Base-by-base conservation (phyloP, 2,329 filamentous ascomycete species). In the Didymellaceae sp. region DNA sequence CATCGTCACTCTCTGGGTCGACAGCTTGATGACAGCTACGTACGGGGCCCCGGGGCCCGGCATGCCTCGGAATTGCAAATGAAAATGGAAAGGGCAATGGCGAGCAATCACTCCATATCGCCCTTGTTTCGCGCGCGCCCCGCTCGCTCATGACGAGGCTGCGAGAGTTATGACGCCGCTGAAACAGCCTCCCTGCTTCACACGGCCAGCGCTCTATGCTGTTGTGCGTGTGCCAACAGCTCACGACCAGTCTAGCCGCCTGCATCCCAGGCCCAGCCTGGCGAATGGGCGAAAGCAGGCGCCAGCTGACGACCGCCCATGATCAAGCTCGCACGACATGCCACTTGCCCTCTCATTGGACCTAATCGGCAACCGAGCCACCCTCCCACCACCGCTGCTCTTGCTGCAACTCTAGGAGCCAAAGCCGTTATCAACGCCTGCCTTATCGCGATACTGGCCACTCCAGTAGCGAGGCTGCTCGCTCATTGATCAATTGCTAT, bases 281-380 rank as follows among this genome's bases (percentile, higher is more conserved):
- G 58, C 58, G 37, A 42, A 43, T 45, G 22, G 26, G 37, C 42
- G 13, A 45, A 31, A 37, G 44, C 56, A 61, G 52, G 43, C 55
- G 53, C 58, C 58, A 44, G 45, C 54, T 53, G 49, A 55, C 45
- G 44, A 22, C 45, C 48, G 38, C 49, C 31, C 39, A 43, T 53
- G 39, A 46, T 40, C 30, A 25, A 24, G 35, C 22, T n/a, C 25
- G 22, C 20, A 24, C 20, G 20, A 42, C 37, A 53, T 53, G 63
- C 57, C 65, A 64, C 56, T 54, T 66, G 63, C 54, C 62, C 62
- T 59, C 46, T 59, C 35, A 64, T 61, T 63, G 63, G 55, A 28
- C 43, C 50, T 50, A 37, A 35, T 42, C 28, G 28, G 16, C 47
- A 21, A 22, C 35, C 48, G 41, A 22, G 39, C 47, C 39, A 52